Evolutionary conservation across 2,329 filamentous ascomycete genomes (phyloP).

Genomic region (Didymella glomerata): DNA sequence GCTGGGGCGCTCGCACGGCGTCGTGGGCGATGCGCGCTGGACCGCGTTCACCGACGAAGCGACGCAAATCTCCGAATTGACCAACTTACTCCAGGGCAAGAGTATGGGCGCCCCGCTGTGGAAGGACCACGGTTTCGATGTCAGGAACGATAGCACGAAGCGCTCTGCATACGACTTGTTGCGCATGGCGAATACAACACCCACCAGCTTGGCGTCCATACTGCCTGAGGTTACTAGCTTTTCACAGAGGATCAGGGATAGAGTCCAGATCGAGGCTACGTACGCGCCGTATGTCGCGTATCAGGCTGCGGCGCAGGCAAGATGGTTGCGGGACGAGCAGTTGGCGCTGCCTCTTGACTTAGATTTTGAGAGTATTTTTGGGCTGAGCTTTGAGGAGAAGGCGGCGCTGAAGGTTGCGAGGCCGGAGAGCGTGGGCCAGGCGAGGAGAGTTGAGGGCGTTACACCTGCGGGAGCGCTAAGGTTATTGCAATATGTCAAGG

Average conservation of each 20-base stretch:
- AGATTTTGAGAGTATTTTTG: conserved; percentile 76
- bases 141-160: conserved; percentile 70
- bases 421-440: conserved; percentile 89
- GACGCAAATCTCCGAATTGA: conserved; percentile 72
- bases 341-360: conserved; percentile 76
- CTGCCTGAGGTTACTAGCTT: conserved; percentile 67
- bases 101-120: conserved; percentile 70
- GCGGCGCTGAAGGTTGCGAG: conserved; percentile 72
- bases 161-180: conserved; percentile 83
- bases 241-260: conserved; percentile 66
- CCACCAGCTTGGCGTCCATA: conserved; percentile 64
- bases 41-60: conserved; percentile 70
- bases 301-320: conserved; percentile 71
- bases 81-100: conserved; percentile 65
- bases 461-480: conserved; percentile 61
- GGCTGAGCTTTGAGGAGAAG: conserved; percentile 82
- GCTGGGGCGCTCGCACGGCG: conserved; percentile 77
- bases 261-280: conserved; percentile 80
- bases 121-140: conserved; percentile 73
- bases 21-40: conserved; percentile 85
- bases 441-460: conserved; percentile 83
- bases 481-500: conserved; percentile 70
- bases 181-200: conserved; percentile 64
- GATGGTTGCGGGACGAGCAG: conserved; percentile 78
- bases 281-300: conserved; percentile 87